Evolutionary conservation across 345 rosid genomes (phyloP).

Genomic region (Dovyalis caffra): DNA sequence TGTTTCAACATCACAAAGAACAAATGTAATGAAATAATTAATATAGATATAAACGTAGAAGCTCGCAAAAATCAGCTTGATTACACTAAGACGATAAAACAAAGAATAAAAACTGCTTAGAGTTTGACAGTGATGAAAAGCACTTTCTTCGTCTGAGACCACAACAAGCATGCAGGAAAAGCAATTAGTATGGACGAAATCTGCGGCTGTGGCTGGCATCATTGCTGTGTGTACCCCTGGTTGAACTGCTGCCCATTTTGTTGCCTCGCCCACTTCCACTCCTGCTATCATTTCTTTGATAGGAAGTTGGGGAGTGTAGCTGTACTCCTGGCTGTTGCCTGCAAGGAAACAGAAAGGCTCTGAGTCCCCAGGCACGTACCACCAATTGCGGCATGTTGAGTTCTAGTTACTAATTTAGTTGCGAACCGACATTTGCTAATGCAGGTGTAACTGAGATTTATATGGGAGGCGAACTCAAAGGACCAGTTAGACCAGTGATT

Average conservation of each 20-base stretch:
- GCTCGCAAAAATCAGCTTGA: background rate
- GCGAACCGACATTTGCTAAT: background rate
- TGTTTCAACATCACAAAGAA: background rate
- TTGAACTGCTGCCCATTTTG: conserved; percentile 45
- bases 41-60: background rate
- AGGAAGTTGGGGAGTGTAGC: conserved; percentile 48
- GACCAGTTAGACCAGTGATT: background rate
- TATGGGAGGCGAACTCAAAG: background rate
- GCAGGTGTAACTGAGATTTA: background rate
- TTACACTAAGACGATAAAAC: background rate
- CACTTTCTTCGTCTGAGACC: background rate
- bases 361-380: background rate
- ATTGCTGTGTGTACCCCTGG: conserved; percentile 51
- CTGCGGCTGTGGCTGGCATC: conserved; percentile 66
- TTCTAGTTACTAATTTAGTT: background rate
- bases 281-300: conserved; percentile 39
- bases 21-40: background rate
- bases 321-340: conserved; percentile 90
- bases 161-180: background rate
- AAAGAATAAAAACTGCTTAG: background rate
- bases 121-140: background rate
- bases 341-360: conserved; percentile 12
- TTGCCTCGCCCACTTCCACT: conserved; percentile 42
- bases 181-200: conserved; percentile 65
- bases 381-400: background rate